Conservation (phyloP, 1,284 basidiomycete species). For the Cutaneotrichosporon sp. region DNA sequence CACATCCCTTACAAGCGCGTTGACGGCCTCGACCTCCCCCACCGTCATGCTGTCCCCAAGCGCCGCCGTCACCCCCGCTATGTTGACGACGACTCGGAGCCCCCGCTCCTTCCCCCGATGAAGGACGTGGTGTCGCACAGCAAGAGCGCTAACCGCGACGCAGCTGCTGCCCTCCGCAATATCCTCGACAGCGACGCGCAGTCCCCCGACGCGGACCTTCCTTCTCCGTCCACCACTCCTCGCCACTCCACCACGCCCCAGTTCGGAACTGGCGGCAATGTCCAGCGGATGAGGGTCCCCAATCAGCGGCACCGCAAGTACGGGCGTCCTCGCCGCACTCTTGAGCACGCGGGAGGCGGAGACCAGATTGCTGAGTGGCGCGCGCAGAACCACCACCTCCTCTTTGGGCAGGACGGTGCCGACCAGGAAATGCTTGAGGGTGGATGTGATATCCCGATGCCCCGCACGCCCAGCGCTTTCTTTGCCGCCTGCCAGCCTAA, state of each 20-base stretch:
- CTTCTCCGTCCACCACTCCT: no score
- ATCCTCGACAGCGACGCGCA: background rate
- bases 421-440: background rate
- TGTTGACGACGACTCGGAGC: background rate
- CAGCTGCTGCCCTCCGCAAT: background rate
- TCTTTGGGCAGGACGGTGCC: background rate
- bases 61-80: background rate
- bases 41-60: background rate
- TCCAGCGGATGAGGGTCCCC: no score
- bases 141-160: background rate
- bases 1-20: background rate
- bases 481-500: constrained; percentile 17
- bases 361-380: constrained; percentile 3
- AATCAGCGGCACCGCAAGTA: background rate
- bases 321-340: background rate
- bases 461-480: constrained; percentile 9
- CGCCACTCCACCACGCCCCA: no score
- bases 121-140: background rate
- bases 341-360: background rate
- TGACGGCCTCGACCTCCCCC: background rate
- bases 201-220: background rate
- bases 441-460: constrained; percentile 11
- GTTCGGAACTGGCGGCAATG: no score
- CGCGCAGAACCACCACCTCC: constrained; percentile 7
- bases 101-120: background rate